Percentiles rank a stretch among this genome's conserved stretches.
Evolutionary conservation across 2,329 filamentous ascomycete genomes (phyloP).

Genomic region (Phaeosphaeria sp.): DNA sequence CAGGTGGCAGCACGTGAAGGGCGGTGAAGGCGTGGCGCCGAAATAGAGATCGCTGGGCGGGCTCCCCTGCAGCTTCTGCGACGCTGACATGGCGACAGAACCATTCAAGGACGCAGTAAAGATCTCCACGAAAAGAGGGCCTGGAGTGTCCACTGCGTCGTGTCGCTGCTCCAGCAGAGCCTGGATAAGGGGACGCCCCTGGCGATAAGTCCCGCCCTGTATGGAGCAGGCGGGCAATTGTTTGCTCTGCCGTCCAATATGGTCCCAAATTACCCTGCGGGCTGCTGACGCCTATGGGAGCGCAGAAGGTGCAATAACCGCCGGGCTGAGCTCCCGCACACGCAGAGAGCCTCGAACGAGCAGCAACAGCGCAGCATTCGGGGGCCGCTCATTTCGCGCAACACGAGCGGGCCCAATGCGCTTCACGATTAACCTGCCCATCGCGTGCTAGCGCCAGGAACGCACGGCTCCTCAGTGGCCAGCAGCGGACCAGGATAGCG

Average conservation of each 20-base stretch:
- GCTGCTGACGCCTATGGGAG: slow-evolving; percentile 17
- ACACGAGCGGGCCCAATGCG: slow-evolving; percentile 41
- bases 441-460: slow-evolving; percentile 35
- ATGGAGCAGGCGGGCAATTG: neutral
- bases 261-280: slow-evolving; percentile 10
- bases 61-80: slow-evolving; percentile 25
- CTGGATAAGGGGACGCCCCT: slow-evolving; percentile 22
- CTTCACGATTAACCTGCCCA: slow-evolving; percentile 35
- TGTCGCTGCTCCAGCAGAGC: slow-evolving; percentile 11
- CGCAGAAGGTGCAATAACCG: slow-evolving; percentile 28
- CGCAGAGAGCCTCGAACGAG: slow-evolving; percentile 33
- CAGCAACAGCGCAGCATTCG: slow-evolving; percentile 12
- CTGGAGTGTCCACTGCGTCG: slow-evolving; percentile 10
- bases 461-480: slow-evolving; percentile 34
- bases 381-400: slow-evolving; percentile 37
- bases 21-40: slow-evolving; percentile 15
- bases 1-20: slow-evolving; percentile 8
- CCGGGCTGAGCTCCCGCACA: slow-evolving; percentile 20
- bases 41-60: slow-evolving; percentile 10
- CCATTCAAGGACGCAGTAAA: slow-evolving; percentile 10
- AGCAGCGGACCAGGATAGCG: slow-evolving; percentile 30
- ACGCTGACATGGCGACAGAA: slow-evolving; percentile 18
- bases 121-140: slow-evolving; percentile 18
- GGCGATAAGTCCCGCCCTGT: slow-evolving; percentile 16
- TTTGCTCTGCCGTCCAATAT: slow-evolving; percentile 9